Base-by-base conservation (phyloP, 2,329 filamentous ascomycete genomes). In the Fusarium globosum region DNA sequence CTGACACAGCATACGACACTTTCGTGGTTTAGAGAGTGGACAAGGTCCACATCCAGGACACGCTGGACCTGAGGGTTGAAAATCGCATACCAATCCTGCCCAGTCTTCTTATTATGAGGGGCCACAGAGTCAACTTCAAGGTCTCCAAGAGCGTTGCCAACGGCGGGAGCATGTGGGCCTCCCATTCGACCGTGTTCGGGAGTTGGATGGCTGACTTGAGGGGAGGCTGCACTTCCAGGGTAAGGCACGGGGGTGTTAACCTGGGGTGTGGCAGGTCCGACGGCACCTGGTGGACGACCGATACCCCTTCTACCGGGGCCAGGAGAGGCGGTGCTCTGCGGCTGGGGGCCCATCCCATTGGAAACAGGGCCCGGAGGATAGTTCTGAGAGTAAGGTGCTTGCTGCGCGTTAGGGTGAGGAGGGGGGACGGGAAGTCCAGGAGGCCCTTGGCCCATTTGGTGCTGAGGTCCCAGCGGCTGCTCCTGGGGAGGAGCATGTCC, bases 1-100 rank as follows among this genome's bases (percentile, higher is more conserved):
- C 96, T 90, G 41, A 99, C 96, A 81, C 96, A 99, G 88, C 96
- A 99, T 2, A 99, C 96, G 7, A 99, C 96, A 78, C 96, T 98
- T 80, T 97, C 94, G 80, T 99, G 96, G 69, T 91, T 90, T 60
- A 99, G 88, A 64, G 95, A 97, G 84, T 98, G 96, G 53, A 98
- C 92, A 43, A 99, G 88, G 74, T 98, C 95, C 61, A 99, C 95
- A 80, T 99, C 96, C 58, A 99, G 87, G 58, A 95, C 91, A 67
- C 96, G 94, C 71, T 94, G 94, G 42, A 98, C 93, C 65, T 92
- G 90, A 49, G 96, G 95, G 84, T 99, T 98, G 88, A 98, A 99
- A 74, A 98, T 94, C 49, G 94, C 96, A 81, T 97, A 97, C 96
- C 96, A 99, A 81, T 98, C 96, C 49, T 90, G 86, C 36, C 94